Evolutionary conservation across 1,284 basidiomycete genomes (phyloP).

Genomic region (Tilletia walkeri): DNA sequence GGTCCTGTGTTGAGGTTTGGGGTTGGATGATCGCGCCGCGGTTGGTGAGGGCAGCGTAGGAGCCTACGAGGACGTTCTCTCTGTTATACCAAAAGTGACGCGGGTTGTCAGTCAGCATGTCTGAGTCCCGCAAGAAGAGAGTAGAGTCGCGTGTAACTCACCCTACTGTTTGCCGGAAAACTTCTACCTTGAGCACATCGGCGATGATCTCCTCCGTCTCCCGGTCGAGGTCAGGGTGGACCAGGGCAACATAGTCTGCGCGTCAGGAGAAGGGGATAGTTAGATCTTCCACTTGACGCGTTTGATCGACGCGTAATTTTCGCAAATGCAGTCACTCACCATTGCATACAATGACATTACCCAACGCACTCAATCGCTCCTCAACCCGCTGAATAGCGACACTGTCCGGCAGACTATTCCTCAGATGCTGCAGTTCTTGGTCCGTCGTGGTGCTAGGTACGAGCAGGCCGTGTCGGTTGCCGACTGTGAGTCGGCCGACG

Average conservation of each 20-base stretch:
- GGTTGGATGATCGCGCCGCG: constrained; percentile 97
- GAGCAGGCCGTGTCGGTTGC: constrained; percentile 83
- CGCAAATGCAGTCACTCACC: constrained; percentile 59
- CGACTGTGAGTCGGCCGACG: constrained; percentile 87
- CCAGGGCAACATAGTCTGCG: constrained; percentile 49
- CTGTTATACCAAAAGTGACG: constrained; percentile 50
- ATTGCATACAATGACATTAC: constrained; percentile 98
- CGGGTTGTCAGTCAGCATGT: background rate
- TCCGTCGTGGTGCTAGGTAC: constrained; percentile 94
- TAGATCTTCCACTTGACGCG: too few relatives aligned
- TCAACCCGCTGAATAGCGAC: constrained; percentile 94
- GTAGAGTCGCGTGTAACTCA: background rate
- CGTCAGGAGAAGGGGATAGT: background rate
- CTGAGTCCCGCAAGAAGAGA: background rate
- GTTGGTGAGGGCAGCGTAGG: constrained; percentile 90
- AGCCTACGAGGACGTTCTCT: constrained; percentile 92
- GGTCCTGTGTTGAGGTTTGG: constrained; percentile 92
- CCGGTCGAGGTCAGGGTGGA: constrained; percentile 83
- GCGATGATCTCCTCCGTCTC: constrained; percentile 99
- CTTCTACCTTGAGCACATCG: constrained; percentile 97
- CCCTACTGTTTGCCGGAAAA: constrained; percentile 92
- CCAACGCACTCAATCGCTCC: constrained; percentile 90
- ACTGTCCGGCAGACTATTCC: constrained; percentile 88
- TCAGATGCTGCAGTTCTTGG: constrained; percentile 94
- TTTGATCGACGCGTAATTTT: background rate